Conservation (phyloP, 83 land plant species). For the Larix sibirica region DNA sequence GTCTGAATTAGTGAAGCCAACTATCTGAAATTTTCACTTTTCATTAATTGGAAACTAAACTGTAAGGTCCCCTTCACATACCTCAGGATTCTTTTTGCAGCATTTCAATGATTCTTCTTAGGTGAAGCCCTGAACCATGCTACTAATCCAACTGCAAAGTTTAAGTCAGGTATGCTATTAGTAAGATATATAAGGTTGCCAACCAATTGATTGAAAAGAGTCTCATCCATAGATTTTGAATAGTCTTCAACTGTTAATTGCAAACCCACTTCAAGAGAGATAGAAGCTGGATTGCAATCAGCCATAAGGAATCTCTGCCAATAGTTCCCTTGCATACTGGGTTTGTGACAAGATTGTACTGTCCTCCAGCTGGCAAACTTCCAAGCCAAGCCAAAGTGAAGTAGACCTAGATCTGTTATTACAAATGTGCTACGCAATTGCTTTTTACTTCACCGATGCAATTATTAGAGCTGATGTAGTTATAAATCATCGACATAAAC, state of each 20-base stretch:
- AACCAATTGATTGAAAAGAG: neutral
- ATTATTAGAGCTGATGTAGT: too few species aligned
- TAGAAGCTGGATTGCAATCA: too few species aligned
- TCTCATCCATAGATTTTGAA: neutral
- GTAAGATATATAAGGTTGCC: neutral
- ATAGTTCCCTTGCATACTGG: too few species aligned
- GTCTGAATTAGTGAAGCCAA: neutral
- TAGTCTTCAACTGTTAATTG: neutral
- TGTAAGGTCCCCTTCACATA: neutral
- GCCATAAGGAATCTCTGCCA: too few species aligned
- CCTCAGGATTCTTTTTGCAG: neutral
- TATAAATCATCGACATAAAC: too few species aligned
- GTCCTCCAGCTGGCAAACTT: too few species aligned
- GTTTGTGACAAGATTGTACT: too few species aligned
- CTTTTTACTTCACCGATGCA: too few species aligned
- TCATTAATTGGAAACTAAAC: neutral
- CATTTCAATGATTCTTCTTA: neutral
- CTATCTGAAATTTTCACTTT: neutral
- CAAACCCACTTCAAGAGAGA: neutral
- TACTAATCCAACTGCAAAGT: neutral
- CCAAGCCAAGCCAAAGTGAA: too few species aligned
- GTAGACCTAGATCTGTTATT: too few species aligned
- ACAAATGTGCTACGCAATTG: too few species aligned
- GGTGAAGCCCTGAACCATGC: neutral
- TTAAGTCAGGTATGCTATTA: neutral